phyloP scores from a whole-genome alignment of 768 basidiomycete genomes.

The Lentinula lateritia region DNA sequence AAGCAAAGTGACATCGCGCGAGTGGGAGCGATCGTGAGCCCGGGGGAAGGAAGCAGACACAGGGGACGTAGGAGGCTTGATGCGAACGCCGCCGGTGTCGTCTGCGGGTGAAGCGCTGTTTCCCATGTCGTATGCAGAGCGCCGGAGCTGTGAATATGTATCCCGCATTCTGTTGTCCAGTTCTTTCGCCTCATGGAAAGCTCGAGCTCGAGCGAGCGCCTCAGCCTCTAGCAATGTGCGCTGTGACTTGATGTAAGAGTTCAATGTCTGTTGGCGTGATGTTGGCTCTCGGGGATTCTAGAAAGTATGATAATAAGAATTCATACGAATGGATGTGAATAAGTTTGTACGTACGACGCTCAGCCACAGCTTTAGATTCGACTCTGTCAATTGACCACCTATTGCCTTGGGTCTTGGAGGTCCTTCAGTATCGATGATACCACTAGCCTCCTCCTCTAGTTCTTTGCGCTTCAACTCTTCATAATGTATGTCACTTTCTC shows the following conservation, averaged over 20 bases:
- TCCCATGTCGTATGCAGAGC: constrained; percentile 71
- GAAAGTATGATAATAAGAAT: constrained; percentile 8
- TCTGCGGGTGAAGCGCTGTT: constrained; percentile 41
- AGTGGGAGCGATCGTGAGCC: constrained; percentile 44
- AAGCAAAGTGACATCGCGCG: constrained; percentile 73
- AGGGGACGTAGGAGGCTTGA: constrained; percentile 55
- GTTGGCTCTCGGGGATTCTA: constrained; percentile 91
- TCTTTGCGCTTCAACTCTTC: constrained; percentile 75
- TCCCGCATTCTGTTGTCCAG: constrained; percentile 76
- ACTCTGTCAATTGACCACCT: constrained; percentile 69
- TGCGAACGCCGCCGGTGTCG: constrained; percentile 62
- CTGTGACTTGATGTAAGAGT: constrained; percentile 79
- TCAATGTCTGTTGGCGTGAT: constrained; percentile 77
- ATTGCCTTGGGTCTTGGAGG: constrained; percentile 53
- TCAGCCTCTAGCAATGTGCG: constrained; percentile 78
- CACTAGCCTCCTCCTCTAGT: constrained; percentile 56
- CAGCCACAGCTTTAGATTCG: constrained; percentile 77
- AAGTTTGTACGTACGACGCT: constrained; percentile 51
- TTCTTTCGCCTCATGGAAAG: constrained; percentile 71
- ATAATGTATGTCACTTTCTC: constrained; percentile 79
- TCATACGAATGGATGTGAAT: constrained; percentile 6
- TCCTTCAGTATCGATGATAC: constrained; percentile 44
- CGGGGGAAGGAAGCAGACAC: constrained; percentile 24
- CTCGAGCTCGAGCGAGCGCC: constrained; percentile 68
- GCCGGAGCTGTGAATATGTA: constrained; percentile 71